Conservation (phyloP, 2,329 filamentous ascomycete genomes). For the Aspergillus piperis region DNA sequence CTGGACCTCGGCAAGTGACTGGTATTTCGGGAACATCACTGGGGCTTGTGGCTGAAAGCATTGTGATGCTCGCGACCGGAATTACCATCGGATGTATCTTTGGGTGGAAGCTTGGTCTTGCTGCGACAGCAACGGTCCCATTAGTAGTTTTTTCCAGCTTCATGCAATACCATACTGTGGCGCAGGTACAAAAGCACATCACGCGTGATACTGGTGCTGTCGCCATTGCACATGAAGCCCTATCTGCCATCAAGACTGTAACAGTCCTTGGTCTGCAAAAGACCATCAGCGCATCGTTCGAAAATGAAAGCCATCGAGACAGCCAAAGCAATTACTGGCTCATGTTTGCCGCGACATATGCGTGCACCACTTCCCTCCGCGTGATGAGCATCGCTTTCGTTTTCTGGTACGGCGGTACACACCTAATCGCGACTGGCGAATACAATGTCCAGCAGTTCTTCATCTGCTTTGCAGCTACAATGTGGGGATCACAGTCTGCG, state of each 20-base stretch:
- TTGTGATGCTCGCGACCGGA: conserved; percentile 7
- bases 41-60: conserved; percentile 3
- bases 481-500: conserved; percentile 37
- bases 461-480: conserved; percentile 46
- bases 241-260: conserved; percentile 15
- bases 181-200: not conserved
- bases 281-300: conserved; percentile 4
- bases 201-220: not conserved
- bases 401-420: conserved; percentile 65
- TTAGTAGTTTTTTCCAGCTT: conserved; percentile 7
- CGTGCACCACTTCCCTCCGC: conserved; percentile 21
- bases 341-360: conserved; percentile 31
- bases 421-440: conserved; percentile 54
- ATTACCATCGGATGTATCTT: conserved; percentile 7
- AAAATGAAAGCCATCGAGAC: conserved; percentile 4
- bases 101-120: conserved; percentile 15
- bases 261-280: conserved; percentile 5
- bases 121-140: conserved; percentile 10
- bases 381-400: conserved; percentile 44
- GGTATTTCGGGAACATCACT: conserved; percentile 9
- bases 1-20: not conserved
- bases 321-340: conserved; percentile 28
- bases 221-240: conserved; percentile 5
- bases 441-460: conserved; percentile 42
- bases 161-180: conserved; percentile 4